Evolutionary conservation across 1,284 basidiomycete genomes (phyloP).

Genomic region (Cutaneotrichosporon cyanovorans): DNA sequence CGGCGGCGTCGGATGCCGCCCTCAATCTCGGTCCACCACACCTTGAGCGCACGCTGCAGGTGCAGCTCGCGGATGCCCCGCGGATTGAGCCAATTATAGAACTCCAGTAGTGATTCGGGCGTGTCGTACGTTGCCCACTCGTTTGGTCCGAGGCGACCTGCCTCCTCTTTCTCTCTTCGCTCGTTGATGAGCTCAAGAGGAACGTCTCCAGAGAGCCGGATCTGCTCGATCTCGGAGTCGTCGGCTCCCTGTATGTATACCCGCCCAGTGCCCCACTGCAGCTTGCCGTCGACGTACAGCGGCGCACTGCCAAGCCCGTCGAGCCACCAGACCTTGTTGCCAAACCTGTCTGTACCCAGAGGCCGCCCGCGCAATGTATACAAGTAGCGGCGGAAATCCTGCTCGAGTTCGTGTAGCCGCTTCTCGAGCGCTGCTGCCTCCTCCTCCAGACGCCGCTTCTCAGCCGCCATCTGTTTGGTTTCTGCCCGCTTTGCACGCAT

Average conservation of each 20-base stretch:
- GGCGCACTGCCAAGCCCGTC: conserved; percentile 85
- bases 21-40: conserved; percentile 78
- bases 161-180: conserved; percentile 63
- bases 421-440: conserved; percentile 72
- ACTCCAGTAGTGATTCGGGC: conserved; percentile 74
- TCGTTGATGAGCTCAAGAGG: conserved; percentile 46
- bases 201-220: conserved; percentile 50
- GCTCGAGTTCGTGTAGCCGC: conserved; percentile 76
- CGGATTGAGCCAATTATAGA: conserved; percentile 80
- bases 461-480: conserved; percentile 39
- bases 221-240: conserved; percentile 63
- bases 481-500: conserved; percentile 31
- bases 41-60: conserved; percentile 67
- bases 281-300: conserved; percentile 58
- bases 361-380: conserved; percentile 78
- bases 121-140: conserved; percentile 88
- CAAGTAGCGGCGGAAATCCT: conserved; percentile 81
- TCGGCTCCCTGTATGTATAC: conserved; percentile 85
- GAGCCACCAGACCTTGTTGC: conserved; percentile 96
- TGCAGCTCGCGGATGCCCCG: conserved; percentile 82
- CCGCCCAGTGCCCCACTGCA: conserved; percentile 73
- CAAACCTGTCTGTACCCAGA: conserved; percentile 83
- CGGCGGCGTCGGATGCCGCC: conserved; percentile 56
- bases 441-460: conserved; percentile 74
- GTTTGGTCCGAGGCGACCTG: conserved; percentile 60